Evolutionary conservation across 139 green algal genomes (phyloP).

Genomic region (Desmodesmus armatus): DNA sequence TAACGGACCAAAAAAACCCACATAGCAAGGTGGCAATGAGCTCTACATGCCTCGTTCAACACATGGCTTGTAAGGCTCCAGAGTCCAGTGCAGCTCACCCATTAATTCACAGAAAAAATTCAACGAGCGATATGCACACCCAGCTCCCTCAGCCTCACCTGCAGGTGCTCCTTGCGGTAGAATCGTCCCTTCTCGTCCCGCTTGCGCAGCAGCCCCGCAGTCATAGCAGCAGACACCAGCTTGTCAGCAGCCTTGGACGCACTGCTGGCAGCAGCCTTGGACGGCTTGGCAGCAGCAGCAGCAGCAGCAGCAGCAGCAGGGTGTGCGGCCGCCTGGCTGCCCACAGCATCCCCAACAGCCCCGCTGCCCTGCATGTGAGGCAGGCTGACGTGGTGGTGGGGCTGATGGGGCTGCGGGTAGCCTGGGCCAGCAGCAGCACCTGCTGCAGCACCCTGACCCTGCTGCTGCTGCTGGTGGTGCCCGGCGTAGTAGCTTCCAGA

Average conservation of each 20-base stretch:
- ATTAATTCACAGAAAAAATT: too few relatives aligned
- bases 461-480: slow-evolving; percentile 10
- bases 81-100: too few relatives aligned
- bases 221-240: slow-evolving; percentile 2
- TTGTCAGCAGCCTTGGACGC: background rate
- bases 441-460: background rate
- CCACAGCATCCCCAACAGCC: background rate
- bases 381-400: background rate
- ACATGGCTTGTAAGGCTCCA: too few relatives aligned
- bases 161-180: slow-evolving; percentile 37
- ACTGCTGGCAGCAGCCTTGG: background rate
- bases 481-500: too few relatives aligned
- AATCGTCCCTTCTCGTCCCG: slow-evolving; percentile 22
- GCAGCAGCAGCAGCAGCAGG: background rate
- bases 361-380: background rate
- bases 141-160: slow-evolving; percentile 2
- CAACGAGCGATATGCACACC: too few relatives aligned
- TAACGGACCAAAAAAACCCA: too few relatives aligned
- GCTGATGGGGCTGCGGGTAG: background rate
- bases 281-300: background rate
- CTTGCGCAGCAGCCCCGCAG: slow-evolving; percentile 9
- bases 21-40: too few relatives aligned
- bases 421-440: background rate
- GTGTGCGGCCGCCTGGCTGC: background rate
- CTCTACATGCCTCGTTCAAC: too few relatives aligned